phyloP scores from a whole-genome alignment of 306 rosid genomes.

The Glycine tomentella region DNA sequence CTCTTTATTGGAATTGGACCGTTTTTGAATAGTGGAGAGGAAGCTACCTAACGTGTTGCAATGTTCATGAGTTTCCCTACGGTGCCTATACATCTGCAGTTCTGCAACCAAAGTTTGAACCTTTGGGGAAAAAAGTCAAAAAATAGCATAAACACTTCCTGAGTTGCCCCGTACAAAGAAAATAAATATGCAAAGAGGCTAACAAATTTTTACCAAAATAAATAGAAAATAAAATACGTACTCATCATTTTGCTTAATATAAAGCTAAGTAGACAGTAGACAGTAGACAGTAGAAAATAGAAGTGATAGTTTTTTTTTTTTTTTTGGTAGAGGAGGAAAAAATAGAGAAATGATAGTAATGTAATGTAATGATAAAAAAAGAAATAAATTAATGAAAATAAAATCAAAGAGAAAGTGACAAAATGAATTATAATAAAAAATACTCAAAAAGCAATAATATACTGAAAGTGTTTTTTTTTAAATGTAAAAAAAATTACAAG shows the following conservation, averaged over 20 bases:
- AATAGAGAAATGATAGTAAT: not conserved
- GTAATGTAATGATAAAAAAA: not conserved
- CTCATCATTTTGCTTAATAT: not conserved
- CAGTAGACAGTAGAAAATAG: no score
- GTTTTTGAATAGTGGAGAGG: constrained; percentile 17
- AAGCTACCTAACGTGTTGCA: constrained; percentile 13
- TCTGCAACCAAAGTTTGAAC: not conserved
- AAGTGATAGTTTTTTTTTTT: no score
- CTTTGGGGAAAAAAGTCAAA: not conserved
- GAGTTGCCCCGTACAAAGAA: not conserved
- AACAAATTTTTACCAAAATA: not conserved
- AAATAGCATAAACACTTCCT: not conserved
- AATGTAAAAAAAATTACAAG: no score
- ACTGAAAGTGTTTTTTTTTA: no score
- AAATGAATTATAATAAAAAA: no score
- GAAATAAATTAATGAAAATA: not conserved
- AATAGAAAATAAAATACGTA: not conserved
- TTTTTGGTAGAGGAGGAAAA: no score
- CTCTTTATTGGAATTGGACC: not conserved
- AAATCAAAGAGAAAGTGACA: not conserved
- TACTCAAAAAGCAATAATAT: no score
- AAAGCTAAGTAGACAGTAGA: not conserved
- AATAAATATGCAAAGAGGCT: not conserved
- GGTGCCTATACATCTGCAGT: not conserved
- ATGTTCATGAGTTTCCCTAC: not conserved